Base-by-base conservation (phyloP, 192 early-diverging fungal species). In the Diversispora epigaea region DNA sequence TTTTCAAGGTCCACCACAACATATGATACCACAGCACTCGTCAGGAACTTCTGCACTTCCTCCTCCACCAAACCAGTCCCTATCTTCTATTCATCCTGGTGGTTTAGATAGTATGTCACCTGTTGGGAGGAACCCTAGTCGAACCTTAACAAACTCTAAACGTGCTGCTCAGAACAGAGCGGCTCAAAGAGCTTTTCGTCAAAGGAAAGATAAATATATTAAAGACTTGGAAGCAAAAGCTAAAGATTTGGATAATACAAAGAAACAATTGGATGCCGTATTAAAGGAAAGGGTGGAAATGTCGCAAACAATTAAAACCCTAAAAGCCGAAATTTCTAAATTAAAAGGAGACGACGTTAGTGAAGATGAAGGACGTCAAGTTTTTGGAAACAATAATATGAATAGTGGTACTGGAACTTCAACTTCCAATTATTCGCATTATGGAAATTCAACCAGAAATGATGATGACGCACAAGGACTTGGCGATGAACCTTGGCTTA, bases 91-190 rank as follows among this genome's bases (percentile, higher is more conserved):
- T n/a, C n/a, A n/a, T n/a, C n/a, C n/a, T n/a, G n/a, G n/a, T n/a
- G n/a, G n/a, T n/a, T n/a, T 46, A 1, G n/a, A 15, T 12, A 66
- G 10, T 47, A 47, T 66, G 64, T n/a, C 39, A 32, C 25, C 25
- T 40, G 6, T 56, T 4, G 39, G 9, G 3, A 60, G 55, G 60
- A 14, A 25, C 22, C 17, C 21, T 11, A 44, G 21, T n/a, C 25
- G 73, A 1, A 63, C 39, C 15, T 40, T 75, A 10, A 54, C 73
- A 1, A 75, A 63, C 14, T 82, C 86, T 43, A 94, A 94, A 79
- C 87, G 95, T 77, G 93, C 93, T 4, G 92, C 90, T 11, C 95
- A 96, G 77, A 96, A 96, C 80, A 87, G 95, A 17, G 93, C 93
- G 3, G 95, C 95, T 4, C 95, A 96, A 80, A 87, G 93, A 2